Evolutionary conservation across 371 early-diverging fungal genomes (phyloP).

Genomic region (Aphelidium insulamus): DNA sequence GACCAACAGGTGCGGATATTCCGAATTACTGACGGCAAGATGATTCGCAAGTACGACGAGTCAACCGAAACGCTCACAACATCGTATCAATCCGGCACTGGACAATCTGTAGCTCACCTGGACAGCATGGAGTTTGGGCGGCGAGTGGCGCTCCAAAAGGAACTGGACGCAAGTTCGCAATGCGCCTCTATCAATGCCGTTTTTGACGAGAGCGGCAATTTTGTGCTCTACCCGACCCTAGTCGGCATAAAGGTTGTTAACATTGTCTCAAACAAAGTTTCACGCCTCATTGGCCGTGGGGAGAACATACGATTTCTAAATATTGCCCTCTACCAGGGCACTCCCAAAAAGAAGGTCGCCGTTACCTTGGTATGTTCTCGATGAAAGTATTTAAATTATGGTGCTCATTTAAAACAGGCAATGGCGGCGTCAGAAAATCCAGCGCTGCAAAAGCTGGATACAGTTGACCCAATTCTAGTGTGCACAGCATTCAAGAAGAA

Average conservation of each 20-base stretch:
- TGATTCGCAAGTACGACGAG: constrained; percentile 77
- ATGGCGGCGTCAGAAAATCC: constrained; percentile 80
- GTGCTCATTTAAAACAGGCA: constrained; percentile 17
- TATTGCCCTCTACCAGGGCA: constrained; percentile 68
- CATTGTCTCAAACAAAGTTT: constrained; percentile 57
- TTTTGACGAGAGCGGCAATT: constrained; percentile 77
- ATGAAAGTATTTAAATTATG: background rate
- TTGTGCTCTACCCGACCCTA: constrained; percentile 68
- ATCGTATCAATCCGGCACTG: too few species aligned
- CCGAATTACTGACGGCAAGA: constrained; percentile 55
- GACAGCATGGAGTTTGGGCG: constrained; percentile 96
- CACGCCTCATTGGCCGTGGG: constrained; percentile 56
- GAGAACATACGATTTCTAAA: constrained; percentile 82
- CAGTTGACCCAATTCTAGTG: constrained; percentile 63
- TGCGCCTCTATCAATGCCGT: constrained; percentile 48
- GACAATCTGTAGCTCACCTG: too few species aligned
- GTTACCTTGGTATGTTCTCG: constrained; percentile 35
- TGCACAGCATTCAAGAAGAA: constrained; percentile 73
- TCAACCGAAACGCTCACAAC: constrained; percentile 45
- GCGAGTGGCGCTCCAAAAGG: constrained; percentile 68
- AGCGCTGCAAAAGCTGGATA: constrained; percentile 37
- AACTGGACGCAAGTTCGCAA: constrained; percentile 51
- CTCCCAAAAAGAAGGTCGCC: constrained; percentile 44
- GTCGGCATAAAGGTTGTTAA: constrained; percentile 87
- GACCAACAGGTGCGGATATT: constrained; percentile 76